Conservation (phyloP, 2,329 filamentous ascomycete species). For the Leptographium procerum region DNA sequence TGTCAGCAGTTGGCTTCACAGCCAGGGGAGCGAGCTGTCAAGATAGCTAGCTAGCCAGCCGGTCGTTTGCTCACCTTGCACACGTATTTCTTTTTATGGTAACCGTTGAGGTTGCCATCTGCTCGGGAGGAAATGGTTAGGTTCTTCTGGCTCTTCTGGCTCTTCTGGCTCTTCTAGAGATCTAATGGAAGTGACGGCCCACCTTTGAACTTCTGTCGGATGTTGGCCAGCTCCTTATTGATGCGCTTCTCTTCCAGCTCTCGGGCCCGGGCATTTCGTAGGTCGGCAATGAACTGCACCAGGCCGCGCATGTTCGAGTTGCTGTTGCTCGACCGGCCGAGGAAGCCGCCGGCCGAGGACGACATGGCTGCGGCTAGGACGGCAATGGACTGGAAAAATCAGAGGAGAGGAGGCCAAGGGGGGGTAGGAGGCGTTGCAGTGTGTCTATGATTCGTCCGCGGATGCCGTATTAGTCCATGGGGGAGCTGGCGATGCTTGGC, state of each 20-base stretch:
- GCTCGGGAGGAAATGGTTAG: conserved; percentile 1
- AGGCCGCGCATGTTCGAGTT: conserved; percentile 68
- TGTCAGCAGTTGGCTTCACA: conserved; percentile 4
- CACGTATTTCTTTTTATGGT: conserved; percentile 99
- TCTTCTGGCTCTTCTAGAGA: background rate
- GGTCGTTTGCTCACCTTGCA: conserved; percentile 63
- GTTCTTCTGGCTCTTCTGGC: conserved; percentile 14
- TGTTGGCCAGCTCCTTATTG: conserved; percentile 98
- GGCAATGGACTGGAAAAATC: background rate
- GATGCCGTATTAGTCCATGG: background rate
- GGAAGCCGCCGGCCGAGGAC: conserved; percentile 46
- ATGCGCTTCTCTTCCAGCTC: conserved; percentile 98
- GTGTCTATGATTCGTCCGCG: background rate
- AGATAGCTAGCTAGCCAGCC: background rate
- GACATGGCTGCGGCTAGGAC: conserved; percentile 31
- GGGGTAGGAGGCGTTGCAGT: no score
- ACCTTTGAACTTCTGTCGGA: conserved; percentile 95
- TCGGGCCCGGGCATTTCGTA: conserved; percentile 86
- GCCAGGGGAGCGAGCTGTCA: no score
- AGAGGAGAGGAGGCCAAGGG: background rate
- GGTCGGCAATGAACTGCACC: conserved; percentile 95
- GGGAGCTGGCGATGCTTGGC: background rate
- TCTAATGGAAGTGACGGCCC: background rate
- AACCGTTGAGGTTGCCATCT: conserved; percentile 85
- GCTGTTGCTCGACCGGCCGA: conserved; percentile 53